Base-by-base conservation (phyloP, 768 basidiomycete species). In the Leccinum variicolor region DNA sequence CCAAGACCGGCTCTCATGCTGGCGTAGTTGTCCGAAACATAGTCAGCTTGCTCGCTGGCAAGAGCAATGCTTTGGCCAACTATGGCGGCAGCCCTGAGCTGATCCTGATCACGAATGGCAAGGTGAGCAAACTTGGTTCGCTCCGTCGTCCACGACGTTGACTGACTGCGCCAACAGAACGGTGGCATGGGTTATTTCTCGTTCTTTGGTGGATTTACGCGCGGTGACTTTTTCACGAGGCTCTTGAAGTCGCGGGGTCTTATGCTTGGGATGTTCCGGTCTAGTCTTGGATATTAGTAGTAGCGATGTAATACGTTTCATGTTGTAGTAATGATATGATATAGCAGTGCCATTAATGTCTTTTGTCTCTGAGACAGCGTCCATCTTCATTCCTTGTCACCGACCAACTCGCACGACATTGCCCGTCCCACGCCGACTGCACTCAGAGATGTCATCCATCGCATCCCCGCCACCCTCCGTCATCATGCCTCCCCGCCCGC, bases 91-190 rank as follows among this genome's bases (percentile, higher is more conserved):
- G 73, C n/a, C 45, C 66, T 1, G 85, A 87, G 64, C 53, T 82
- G 51, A 84, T 86, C 49, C n/a, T 81, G 33, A 66, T 85, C 50
- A 81, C 81, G 23, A 74, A 78, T 53, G 83, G 83, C 54, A 80
- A 73, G 78, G 84, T 85, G 58, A 39, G 75, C 61, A n/a, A 33
- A 29, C 10, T 50, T 34, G 4, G 6, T 33, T 51, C 28, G 34
- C 8, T 34, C 4, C 17, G 46, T 19, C 64, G 19, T 11, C 15
- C 13, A 15, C 8, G 10, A 48, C 6, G 6, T 8, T 15, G 26
- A 51, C 26, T 41, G 26, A 64, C 63, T 2, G 57, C 59, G 8
- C 47, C 21, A 29, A 53, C 60, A 82, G 82, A 64, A 69, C 33
- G 79, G 80, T 17, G 77, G 77, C 0, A 64, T 68, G 34, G 56